These are phyloP conservation scores for Gossypium schwendimanii DNA, from an alignment of 441 rosid species.

Conservation along the genomic window DNA sequence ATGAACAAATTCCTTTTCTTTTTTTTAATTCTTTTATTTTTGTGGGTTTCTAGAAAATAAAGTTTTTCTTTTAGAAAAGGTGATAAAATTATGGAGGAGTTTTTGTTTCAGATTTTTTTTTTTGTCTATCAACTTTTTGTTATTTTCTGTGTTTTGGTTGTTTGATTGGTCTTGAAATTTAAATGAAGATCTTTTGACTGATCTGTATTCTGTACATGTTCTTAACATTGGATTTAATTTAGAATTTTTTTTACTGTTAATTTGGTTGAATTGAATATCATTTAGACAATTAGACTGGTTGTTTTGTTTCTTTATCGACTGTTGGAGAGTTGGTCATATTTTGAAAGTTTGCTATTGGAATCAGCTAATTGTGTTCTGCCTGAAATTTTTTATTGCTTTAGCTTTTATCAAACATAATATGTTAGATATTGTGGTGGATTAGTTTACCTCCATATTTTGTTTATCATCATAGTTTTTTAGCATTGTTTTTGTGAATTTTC, in stretches of 20 bases:
- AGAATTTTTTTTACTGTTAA: background rate
- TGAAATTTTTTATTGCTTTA: background rate
- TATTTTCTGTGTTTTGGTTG: background rate
- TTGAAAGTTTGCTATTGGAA: background rate
- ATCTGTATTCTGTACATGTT: background rate
- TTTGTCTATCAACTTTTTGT: background rate
- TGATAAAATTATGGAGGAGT: no score
- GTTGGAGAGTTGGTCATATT: background rate
- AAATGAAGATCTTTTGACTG: background rate
- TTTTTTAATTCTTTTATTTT: background rate
- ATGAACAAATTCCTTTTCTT: background rate
- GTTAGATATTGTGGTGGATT: background rate
- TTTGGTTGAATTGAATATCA: background rate
- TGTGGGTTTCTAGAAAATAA: background rate
- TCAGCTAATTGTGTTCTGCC: background rate
- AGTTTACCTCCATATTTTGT: background rate
- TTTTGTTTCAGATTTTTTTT: no score
- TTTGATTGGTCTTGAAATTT: background rate
- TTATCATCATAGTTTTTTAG: background rate
- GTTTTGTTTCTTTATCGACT: constrained; percentile 15
- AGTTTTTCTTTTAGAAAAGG: background rate
- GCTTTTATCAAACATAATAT: background rate
- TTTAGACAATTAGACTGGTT: background rate
- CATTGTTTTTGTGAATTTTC: background rate
- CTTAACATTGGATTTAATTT: background rate